Conservation (phyloP, 2,329 filamentous ascomycete species). For the Xylaria sp. region DNA sequence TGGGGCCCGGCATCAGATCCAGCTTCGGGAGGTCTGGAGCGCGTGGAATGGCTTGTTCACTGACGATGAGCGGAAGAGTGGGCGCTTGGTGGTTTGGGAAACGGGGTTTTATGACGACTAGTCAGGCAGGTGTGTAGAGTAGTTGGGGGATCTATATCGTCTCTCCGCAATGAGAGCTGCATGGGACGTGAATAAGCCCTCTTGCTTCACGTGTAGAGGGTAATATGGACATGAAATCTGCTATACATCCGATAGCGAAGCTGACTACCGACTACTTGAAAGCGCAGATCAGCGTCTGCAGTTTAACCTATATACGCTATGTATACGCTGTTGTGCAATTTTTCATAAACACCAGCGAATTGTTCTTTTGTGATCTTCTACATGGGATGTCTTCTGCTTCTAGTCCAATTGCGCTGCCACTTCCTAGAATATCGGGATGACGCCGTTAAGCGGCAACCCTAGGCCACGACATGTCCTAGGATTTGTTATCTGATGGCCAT, state of each 20-base stretch:
- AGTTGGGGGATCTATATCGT: not conserved
- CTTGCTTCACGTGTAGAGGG: not conserved
- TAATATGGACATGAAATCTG: not conserved
- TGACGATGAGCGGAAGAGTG: slow-evolving; percentile 67
- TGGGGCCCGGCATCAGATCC: slow-evolving; percentile 55
- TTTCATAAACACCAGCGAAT: not conserved
- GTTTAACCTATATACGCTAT: not conserved
- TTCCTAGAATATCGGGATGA: not conserved
- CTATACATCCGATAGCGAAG: not conserved
- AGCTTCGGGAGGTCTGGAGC: slow-evolving; percentile 62
- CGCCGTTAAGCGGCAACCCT: not conserved
- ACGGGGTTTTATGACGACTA: slow-evolving; percentile 46
- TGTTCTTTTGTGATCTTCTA: not conserved
- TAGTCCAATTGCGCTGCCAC: not conserved
- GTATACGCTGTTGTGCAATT: not conserved
- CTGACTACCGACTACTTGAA: not conserved
- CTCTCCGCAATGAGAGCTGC: no score
- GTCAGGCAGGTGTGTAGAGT: not conserved
- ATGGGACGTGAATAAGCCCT: not conserved
- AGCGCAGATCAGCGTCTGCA: not conserved
- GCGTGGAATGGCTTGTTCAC: slow-evolving; percentile 71
- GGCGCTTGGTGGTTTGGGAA: slow-evolving; percentile 68
- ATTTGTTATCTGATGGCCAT: not conserved
- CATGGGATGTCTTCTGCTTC: not conserved
- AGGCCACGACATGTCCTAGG: not conserved